Evolutionary conservation across 2,329 filamentous ascomycete species (phyloP), one percentile per base, ranked within the genome.

Genomic region (Fusarium sp.): DNA sequence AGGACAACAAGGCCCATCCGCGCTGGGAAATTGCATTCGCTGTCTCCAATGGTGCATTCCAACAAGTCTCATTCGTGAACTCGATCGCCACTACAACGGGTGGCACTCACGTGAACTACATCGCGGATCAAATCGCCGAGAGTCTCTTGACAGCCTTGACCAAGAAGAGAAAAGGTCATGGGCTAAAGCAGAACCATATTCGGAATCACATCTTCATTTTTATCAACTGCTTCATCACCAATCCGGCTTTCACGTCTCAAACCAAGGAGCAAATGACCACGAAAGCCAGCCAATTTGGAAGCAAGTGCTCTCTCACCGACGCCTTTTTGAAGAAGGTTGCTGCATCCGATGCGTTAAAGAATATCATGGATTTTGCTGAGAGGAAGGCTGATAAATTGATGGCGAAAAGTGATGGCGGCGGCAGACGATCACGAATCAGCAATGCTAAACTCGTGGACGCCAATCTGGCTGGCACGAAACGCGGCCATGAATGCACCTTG

Each of bases 181-280:
- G 87, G 35, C 80, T 99, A 60, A 99, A 99, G 80, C 84, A 89
- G 23, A 90, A 89, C 50, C 94, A 99, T 76, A 94, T 99, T 70
- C 87, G 89, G 62, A 99, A 97, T 75, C 93, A 99, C 77, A 96
- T 99, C 74, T 99, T 99, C 79, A 85, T 99, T 69, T 99, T 99
- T 72, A 89, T 99, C 77, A 98, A 97, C 76, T 92, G 89, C 71
- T 80, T 91, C 49, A 89, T 99, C 72, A 90, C 94, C 72, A 99
- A 99, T 72, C 95, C 95, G 1, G 90, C 95, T 2, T 99, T 99
- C 78, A 97, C 86, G 29, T 99, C 95, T 0, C 95, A 99, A 76
- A 99, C 96, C 47, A 99, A 99, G 78, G 96, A 99, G 77, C 93
- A 98, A 74, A 84, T 99, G 78, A 99, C 95, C 1, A 98, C 94